These are phyloP conservation scores for Erodium moschatum DNA, from an alignment of 441 rosid species.

Conservation along the genomic window DNA sequence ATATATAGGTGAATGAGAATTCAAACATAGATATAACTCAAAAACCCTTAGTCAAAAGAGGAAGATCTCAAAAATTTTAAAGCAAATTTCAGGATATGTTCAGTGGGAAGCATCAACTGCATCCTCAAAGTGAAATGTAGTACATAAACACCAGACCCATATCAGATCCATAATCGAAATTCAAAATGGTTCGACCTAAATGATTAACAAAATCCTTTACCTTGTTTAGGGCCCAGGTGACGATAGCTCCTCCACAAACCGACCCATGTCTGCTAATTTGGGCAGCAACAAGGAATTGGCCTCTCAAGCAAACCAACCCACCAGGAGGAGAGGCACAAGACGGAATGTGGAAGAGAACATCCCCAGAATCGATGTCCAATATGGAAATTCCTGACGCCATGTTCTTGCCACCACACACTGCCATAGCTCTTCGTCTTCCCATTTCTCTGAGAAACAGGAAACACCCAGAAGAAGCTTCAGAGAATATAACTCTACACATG, in stretches of 20 bases:
- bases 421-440: constrained; percentile 27
- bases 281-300: constrained; percentile 39
- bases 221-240: constrained; percentile 42
- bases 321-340: constrained; percentile 41
- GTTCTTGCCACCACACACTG: constrained; percentile 37
- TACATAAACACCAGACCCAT: no score
- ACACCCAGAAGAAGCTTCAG: not conserved
- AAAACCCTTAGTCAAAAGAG: not conserved
- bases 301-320: constrained; percentile 33
- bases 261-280: constrained; percentile 37
- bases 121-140: no score
- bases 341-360: constrained; percentile 33
- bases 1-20: not conserved
- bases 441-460: constrained; percentile 14
- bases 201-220: constrained; percentile 14
- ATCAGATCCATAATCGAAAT: no score
- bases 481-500: not conserved
- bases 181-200: not conserved
- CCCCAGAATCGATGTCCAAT: constrained; percentile 36
- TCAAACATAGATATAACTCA: not conserved
- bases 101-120: not conserved
- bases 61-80: not conserved
- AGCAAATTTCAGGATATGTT: not conserved
- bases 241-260: constrained; percentile 40
- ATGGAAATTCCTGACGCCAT: constrained; percentile 33